Evolutionary conservation across 1,284 basidiomycete genomes (phyloP), one percentile per base, ranked within the genome.

Genomic region (Rhodofomes roseus): DNA sequence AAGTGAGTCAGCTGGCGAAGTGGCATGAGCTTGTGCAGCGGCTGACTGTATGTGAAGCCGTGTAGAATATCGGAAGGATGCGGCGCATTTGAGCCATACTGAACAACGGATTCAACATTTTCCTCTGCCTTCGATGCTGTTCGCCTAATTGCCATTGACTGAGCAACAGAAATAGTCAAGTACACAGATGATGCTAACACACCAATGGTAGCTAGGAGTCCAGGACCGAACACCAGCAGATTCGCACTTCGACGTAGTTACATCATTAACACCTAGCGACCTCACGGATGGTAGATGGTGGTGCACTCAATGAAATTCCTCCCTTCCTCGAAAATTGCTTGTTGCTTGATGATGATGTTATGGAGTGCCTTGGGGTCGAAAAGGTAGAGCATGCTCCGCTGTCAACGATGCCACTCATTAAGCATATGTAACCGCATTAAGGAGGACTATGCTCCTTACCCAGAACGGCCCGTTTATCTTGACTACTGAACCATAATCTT

Each of bases 271-370:
- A 23, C 31, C 3, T 51, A 34, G n/a, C 16, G 27, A 20, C 29
- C 5, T 29, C 16, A 48, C 37, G 37, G 20, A 29, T 29, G 29
- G 22, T 27, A 52, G n/a, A 27, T n/a, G 12, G 18, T 25, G 12
- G 6, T 52, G 25, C 56, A 73, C 70, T 58, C 50, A 23, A 66
- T 60, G 41, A 64, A 63, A 31, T 46, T 62, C 14, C 14, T 59
- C 3, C 63, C 66, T 57, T 77, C 73, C 62, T 79, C 77, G 57
- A 68, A 74, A 0, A 59, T 57, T 40, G 70, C 60, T 36, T 66
- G 73, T 63, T 73, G 77, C 65, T 79, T 79, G 54, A 79, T 68
- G 7, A 79, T 25, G 27, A 80, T 73, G 46, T 73, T 69, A 44
- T 79, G 70, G 39, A 80, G 57, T 0, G 77, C 76, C 52, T 69